Conservation (phyloP, 2,329 filamentous ascomycete species). For the Aureobasidium mangrovei region DNA sequence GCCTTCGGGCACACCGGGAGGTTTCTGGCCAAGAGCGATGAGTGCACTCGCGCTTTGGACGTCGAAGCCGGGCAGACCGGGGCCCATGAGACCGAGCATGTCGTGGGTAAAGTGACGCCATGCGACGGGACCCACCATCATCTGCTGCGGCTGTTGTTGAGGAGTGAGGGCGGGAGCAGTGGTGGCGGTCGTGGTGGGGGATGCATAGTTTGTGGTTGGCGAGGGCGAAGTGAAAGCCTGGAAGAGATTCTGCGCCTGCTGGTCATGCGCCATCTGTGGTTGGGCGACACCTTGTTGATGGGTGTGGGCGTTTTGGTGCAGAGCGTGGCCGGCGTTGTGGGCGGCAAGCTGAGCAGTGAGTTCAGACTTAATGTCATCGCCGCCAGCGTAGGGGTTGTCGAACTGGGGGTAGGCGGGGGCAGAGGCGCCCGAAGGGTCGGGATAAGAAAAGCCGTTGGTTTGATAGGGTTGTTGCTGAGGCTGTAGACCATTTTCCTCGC, state of each 20-base stretch:
- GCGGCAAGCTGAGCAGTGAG: conserved; percentile 17
- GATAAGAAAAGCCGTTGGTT: conserved; percentile 16
- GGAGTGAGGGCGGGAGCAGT: conserved; percentile 10
- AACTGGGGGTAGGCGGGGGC: conserved; percentile 21
- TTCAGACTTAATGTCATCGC: conserved; percentile 17
- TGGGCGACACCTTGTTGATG: conserved; percentile 13
- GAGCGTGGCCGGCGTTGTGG: conserved; percentile 16
- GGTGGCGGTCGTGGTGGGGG: not conserved
- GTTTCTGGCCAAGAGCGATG: conserved; percentile 29
- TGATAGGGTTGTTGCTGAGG: conserved; percentile 19
- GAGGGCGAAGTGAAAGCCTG: conserved; percentile 12
- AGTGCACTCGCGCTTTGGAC: conserved; percentile 32
- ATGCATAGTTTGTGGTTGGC: conserved; percentile 3
- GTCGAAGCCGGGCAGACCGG: conserved; percentile 26
- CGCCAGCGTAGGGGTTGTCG: conserved; percentile 9
- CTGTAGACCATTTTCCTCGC: conserved; percentile 24
- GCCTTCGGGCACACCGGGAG: conserved; percentile 1
- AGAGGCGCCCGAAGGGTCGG: conserved; percentile 19
- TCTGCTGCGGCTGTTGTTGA: conserved; percentile 15
- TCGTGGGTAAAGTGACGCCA: conserved; percentile 27
- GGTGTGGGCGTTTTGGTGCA: conserved; percentile 14
- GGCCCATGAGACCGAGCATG: conserved; percentile 17
- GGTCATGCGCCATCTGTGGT: conserved; percentile 10
- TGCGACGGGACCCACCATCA: conserved; percentile 21
- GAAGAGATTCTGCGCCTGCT: conserved; percentile 9